These are phyloP conservation scores for Amoebophrya sp. DNA, from an alignment of 169 alveolate genomes.

Conservation along the genomic window DNA sequence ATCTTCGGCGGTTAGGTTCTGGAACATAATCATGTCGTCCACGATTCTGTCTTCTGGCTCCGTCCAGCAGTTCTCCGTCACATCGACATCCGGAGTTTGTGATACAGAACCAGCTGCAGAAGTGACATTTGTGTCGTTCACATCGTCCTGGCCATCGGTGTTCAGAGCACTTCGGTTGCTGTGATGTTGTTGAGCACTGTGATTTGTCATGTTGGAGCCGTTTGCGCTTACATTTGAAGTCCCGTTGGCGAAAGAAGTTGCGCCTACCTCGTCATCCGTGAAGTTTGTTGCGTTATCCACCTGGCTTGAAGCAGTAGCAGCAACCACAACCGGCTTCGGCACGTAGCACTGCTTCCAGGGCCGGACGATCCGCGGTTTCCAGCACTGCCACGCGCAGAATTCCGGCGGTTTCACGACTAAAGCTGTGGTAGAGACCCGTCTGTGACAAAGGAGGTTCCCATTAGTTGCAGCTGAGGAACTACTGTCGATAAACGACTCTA, in stretches of 20 bases:
- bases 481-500: too few species aligned
- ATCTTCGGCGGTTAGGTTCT: background rate
- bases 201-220: too few species aligned
- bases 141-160: too few species aligned
- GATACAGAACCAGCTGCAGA: too few species aligned
- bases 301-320: too few species aligned
- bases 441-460: background rate
- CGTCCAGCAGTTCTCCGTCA: constrained; percentile 17
- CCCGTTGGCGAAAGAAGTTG: too few species aligned
- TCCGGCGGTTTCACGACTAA: background rate
- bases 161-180: too few species aligned
- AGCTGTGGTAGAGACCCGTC: background rate
- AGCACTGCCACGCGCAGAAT: background rate
- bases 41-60: background rate
- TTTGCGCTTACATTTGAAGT: too few species aligned
- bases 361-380: background rate
- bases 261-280: too few species aligned
- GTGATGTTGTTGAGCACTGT: too few species aligned
- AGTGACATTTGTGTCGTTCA: too few species aligned
- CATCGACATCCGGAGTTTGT: background rate
- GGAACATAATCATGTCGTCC: background rate
- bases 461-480: background rate
- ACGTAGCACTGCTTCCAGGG: background rate
- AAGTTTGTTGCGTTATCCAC: too few species aligned
- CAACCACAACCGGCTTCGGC: background rate